Base-by-base conservation (phyloP, 2,329 filamentous ascomycete species). In the Beauveria sp. region DNA sequence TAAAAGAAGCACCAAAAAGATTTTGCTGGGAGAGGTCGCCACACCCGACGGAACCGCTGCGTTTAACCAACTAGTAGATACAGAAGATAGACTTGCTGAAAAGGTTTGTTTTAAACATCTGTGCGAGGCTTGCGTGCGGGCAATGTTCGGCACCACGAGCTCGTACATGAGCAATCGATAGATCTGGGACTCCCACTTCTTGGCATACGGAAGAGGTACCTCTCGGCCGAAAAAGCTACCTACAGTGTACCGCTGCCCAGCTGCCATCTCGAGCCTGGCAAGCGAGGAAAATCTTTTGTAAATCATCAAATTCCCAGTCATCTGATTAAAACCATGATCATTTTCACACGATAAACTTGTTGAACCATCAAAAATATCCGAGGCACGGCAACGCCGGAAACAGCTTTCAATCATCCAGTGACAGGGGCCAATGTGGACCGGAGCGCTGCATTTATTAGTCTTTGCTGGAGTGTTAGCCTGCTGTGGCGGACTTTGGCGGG, bases 351-450 rank as follows among this genome's bases (percentile, higher is more conserved):
- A 37, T 14, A 37, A 37, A 14, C 34, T 6, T 37, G 34, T 37
- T 37, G 5, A 6, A 5, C 14, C 34, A 37, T 50, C 34, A 16
- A 22, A 46, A 51, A 22, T 16, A 16, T 37, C 34, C 22, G 30
- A 30, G 46, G 14, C 10, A 48, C 55, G 55, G 55, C 46, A 43
- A 41, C 30, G 55, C 55, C 55, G 55, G 55, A 58, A 58, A 58
- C 46, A 51, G 55, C 34, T 12, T 24, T 54, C n/a, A 14, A 5
- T 8, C 24, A 28, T 12, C 44, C 5, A 37, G 34, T 37, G 34
- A 10, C 34, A 16, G 12, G 34, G 14, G 34, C 5, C 34, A 37
- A 6, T 24, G 44, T 46, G 44, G 44, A 22, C 9, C 44, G 3
- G 20, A 12, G n/a, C 9, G 20, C 44, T 22, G 41, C 12, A 43